Evolutionary conservation across 495 filamentous ascomycete genomes (phyloP).

Genomic region (Paragyromitra xinjiangensis): DNA sequence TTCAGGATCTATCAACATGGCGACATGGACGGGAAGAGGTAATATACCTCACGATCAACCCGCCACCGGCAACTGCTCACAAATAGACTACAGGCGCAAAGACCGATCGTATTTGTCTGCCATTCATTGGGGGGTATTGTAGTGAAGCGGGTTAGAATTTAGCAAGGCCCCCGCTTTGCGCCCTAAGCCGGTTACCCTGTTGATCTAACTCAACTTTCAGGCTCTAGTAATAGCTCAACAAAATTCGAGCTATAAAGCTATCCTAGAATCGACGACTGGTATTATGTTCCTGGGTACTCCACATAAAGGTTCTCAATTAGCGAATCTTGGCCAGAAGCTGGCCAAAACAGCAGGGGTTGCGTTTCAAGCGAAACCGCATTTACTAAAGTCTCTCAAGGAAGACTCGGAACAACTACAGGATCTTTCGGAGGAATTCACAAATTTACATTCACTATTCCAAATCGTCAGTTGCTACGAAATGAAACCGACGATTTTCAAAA

Average conservation of each 20-base stretch:
- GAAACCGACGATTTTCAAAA: neutral
- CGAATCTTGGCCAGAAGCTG: neutral
- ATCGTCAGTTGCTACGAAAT: constrained; percentile 20
- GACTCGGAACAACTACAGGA: constrained; percentile 7
- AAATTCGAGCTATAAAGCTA: neutral
- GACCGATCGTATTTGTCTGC: constrained; percentile 20
- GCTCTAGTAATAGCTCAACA: neutral
- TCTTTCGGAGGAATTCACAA: neutral
- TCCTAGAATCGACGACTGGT: constrained; percentile 1
- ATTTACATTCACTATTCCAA: neutral
- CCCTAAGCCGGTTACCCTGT: neutral
- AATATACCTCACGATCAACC: neutral
- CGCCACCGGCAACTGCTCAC: neutral
- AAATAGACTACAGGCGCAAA: neutral
- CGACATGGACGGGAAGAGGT: neutral
- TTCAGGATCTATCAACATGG: neutral
- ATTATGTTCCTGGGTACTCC: constrained; percentile 22
- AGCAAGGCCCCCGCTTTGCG: neutral
- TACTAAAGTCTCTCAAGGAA: constrained; percentile 3
- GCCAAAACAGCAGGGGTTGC: constrained; percentile 1
- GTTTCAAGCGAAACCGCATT: neutral
- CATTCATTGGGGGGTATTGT: constrained; percentile 24
- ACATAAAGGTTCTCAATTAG: constrained; percentile 4
- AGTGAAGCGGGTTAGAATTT: constrained; percentile 15
- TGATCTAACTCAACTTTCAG: neutral